A percentile compares a stretch with the other conserved stretches of the same genome.
Conservation (phyloP, 23 red algal genomes). For the Gracilaria gracilis region DNA sequence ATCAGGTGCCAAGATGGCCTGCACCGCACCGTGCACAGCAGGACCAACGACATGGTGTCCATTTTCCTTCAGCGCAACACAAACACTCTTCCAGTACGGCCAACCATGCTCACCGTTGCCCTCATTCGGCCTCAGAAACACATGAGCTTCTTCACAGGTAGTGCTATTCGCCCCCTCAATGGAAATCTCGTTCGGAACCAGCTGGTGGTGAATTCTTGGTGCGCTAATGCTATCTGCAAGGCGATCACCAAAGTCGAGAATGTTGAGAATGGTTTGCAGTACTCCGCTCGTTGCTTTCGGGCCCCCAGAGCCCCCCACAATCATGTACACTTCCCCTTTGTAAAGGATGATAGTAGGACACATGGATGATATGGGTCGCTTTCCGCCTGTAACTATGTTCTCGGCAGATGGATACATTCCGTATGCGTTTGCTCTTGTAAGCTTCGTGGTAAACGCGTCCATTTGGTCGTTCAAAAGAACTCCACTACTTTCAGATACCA, state of each 20-base stretch:
- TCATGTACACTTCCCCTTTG: constrained; percentile 62
- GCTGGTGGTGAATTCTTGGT: constrained; percentile 94
- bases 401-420: constrained; percentile 68
- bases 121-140: constrained; percentile 26
- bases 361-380: constrained; percentile 95
- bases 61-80: constrained; percentile 63
- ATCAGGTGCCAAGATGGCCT: constrained; percentile 49
- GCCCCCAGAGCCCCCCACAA: constrained; percentile 90
- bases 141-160: constrained; percentile 51
- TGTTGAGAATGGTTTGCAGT: constrained; percentile 85
- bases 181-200: constrained; percentile 83
- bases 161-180: constrained; percentile 79
- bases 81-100: constrained; percentile 78
- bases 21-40: constrained; percentile 60
- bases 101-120: constrained; percentile 49
- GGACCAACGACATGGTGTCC: constrained; percentile 63
- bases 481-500: constrained; percentile 76
- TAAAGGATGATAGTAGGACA: constrained; percentile 88
- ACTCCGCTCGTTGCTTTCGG: constrained; percentile 77
- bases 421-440: constrained; percentile 72
- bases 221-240: constrained; percentile 74
- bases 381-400: constrained; percentile 77
- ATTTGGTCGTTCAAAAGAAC: constrained; percentile 93
- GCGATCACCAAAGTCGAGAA: constrained; percentile 78
- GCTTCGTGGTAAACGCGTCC: constrained; percentile 80